Base-by-base conservation (phyloP, 2,329 filamentous ascomycete genomes). In the Aspergillus sp. region DNA sequence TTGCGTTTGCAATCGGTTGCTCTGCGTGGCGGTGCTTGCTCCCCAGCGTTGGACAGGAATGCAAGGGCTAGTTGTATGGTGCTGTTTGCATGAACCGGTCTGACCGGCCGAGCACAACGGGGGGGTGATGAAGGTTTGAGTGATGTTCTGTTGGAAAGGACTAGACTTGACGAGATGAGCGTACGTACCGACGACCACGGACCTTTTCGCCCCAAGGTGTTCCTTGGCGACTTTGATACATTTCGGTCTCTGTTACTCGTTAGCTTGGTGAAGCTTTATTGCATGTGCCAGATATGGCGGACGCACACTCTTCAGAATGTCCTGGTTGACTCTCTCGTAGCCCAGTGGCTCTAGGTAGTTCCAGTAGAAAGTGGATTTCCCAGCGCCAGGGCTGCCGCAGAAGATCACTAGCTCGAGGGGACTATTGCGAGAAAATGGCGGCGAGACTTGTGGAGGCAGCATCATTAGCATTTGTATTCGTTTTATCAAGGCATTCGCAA, bases 301-400 rank as follows among this genome's bases (percentile, higher is more conserved):
- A 63, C 69, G 48, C 66, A 87, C 83, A 31, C 86, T 89, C 77
- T 96, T 97, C 51, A 97, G 82, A 1, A 84, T 86, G 76, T 98
- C 95, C 79, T 98, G 95, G 70, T 98, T 99, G 31, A 97, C 86
- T 52, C 95, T 86, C 72, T 87, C 85, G 74, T 96, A 98, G 3
- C 89, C 91, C 30, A 95, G 78, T 25, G 91, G 90, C 73, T 93
- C 83, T 41, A 98, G 80, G 66, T 91, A 81, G 64, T 85, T 88
- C 87, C 89, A 92, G 78, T 90, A 97, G 71, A 95, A 97, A 0
- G 92, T 94, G 45, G 92, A 96, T 77, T 99, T 98, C 19, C 95
- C 95, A 3, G 92, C 88, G 1, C 91, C 93, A 0, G 95, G 95
- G 52, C 91, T 92, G 1, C 95, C 95, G 71, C 91, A 94, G 74